These are phyloP conservation scores for Trichoderma oligosporum DNA, from an alignment of 2,329 filamentous ascomycete genomes.

Conservation along the genomic window DNA sequence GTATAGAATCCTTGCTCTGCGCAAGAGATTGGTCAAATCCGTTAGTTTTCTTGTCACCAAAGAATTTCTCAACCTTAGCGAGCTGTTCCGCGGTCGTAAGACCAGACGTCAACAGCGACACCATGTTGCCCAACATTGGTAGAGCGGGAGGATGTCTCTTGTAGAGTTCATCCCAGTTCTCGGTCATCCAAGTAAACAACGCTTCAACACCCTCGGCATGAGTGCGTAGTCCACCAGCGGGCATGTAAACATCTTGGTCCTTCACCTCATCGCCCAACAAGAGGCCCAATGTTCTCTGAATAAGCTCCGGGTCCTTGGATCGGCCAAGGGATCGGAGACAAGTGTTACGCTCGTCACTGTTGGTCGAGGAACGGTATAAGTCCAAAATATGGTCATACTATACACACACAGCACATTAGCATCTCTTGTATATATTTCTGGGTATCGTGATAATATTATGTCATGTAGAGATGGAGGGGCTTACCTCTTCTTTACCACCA, in stretches of 20 bases:
- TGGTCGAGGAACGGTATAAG: slow-evolving; percentile 70
- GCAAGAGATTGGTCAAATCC: slow-evolving; percentile 83
- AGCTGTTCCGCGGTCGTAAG: slow-evolving; percentile 77
- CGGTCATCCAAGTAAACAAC: slow-evolving; percentile 77
- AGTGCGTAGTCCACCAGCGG: slow-evolving; percentile 71
- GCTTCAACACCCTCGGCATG: slow-evolving; percentile 75
- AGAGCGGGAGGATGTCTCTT: slow-evolving; percentile 81
- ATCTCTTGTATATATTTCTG: not conserved
- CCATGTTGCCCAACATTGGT: slow-evolving; percentile 79
- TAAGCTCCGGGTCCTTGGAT: slow-evolving; percentile 71
- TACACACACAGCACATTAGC: slow-evolving; percentile 19
- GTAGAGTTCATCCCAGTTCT: slow-evolving; percentile 82
- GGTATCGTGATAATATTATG: not conserved
- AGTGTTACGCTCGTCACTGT: slow-evolving; percentile 79
- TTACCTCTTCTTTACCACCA: slow-evolving; percentile 76
- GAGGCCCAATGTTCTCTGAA: slow-evolving; percentile 73
- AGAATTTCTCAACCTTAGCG: slow-evolving; percentile 74
- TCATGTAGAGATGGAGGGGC: slow-evolving; percentile 22
- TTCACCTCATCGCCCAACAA: slow-evolving; percentile 79
- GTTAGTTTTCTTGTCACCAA: slow-evolving; percentile 73
- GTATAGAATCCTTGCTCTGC: slow-evolving; percentile 82
- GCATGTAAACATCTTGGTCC: slow-evolving; percentile 91
- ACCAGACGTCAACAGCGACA: slow-evolving; percentile 74
- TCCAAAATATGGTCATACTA: slow-evolving; percentile 73
- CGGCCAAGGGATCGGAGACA: slow-evolving; percentile 80